Evolutionary conservation across 2,329 filamentous ascomycete species (phyloP), one percentile per base, ranked within the genome.

Genomic region (Aspergillus ochraceoroseus): DNA sequence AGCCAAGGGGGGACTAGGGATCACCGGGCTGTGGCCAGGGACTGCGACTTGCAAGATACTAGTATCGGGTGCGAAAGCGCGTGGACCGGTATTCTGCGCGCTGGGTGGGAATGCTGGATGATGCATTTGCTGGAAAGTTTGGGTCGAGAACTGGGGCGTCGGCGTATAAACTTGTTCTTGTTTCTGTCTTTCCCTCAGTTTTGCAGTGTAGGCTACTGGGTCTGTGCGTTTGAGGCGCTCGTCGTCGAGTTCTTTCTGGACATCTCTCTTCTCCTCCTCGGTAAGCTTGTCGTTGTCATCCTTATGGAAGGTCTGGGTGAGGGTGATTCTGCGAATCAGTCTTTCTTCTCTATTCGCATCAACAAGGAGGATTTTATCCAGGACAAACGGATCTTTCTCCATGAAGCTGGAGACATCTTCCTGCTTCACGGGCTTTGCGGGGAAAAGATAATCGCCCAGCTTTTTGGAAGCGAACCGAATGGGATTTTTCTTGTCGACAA

Each of bases 401-500:
- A 67, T 46, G 43, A 77, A 77, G 7, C 67, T 62, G 0, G 61
- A 56, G 1, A 85, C 57, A 33, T 80, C 71, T 29, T 76, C 56
- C 32, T 76, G 71, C 4, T 61, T 44, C 1, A 79, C 68, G 0
- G 73, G 57, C 38, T 69, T 71, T 0, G 84, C 79, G 27, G 71
- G 65, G 23, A 74, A 75, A n/a, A 87, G 69, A 52, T 81, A 79
- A 1, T 79, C 71, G 1, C 62, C 59, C 1, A 63, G 56, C 1
- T 72, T 70, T 36, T 75, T 77, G 13, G 73, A 71, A 0, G 85
- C 80, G 61, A 73, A 78, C 5, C 83, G 79, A n/a, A 80, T 65
- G 0, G 83, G 80, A 34, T 86, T 87, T 64, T 84, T 87, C 58
- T 87, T 82, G 64, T 95, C 89, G 3, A 95, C 82, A 1, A 94